Base-by-base conservation (phyloP, 2,329 filamentous ascomycete genomes). In the Scedosporium minutisporum region DNA sequence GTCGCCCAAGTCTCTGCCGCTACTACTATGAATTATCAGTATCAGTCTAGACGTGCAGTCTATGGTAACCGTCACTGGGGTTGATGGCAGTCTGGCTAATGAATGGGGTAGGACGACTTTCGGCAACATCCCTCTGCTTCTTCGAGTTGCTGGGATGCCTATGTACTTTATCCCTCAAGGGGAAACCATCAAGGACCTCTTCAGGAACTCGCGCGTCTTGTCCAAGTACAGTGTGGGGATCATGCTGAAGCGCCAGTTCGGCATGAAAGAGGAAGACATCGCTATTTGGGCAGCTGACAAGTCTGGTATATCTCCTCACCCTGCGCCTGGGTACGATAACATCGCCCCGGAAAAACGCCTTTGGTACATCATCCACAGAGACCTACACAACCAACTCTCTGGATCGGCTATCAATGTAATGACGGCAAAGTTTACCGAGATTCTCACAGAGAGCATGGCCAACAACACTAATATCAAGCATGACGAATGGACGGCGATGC, bases 401-500 rank as follows among this genome's bases (percentile, higher is more conserved):
- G 58, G 58, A 4, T 4, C 21, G 14, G 21, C 58, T 4, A 12
- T 60, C 9, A 60, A 48, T 44, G 41, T 29, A 12, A 60, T 60
- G 58, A 41, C 58, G 23, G 23, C 42, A 25, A 60, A 60, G 16
- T 60, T 48, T 21, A 38, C 42, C 7, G 58, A 60, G 42, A 18
- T 60, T 12, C 23, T 48, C 10, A 16, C 41, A 3, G 7, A 23
- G 18, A 16, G 58, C 12, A 7, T 60, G 12, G 25, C 14, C 2
- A 16, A 16, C 16, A 23, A 41, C 41, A 1, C 7, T 5, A 23
- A 48, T 21, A 44, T 60, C 23, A 27, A 25, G 18, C 5, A 27
- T 9, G 67, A 63, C 0, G 57, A 68, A 16, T 71, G 69, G 69
- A 44, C 59, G 7, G 65, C 60, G 1, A 12, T 71, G 1, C 58